Evolutionary conservation across 2,329 filamentous ascomycete genomes (phyloP), one percentile per base, ranked within the genome.

Genomic region (Sordariomycetes sp.): DNA sequence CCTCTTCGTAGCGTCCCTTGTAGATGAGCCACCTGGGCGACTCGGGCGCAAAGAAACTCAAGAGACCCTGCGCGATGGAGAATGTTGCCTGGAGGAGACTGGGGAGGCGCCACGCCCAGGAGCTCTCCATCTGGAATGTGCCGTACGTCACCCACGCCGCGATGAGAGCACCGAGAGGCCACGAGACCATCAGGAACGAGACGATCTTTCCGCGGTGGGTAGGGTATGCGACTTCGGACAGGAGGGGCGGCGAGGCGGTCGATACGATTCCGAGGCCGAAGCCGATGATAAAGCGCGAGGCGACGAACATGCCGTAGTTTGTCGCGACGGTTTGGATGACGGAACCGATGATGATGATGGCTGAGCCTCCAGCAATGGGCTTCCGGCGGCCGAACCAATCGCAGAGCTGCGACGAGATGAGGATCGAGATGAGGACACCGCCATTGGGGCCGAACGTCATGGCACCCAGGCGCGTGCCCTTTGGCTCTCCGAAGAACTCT

Each of bases 191-290:
- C 20, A 50, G 45, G 45, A 50, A 50, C 10, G 45, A 50, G n/a
- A 50, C 45, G 61, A 84, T 72, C 24, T 81, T 72, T 39, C 81
- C 67, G 56, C 68, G 62, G 25, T 72, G 68, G 0, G 65, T 65
- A 1, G 68, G 69, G 56, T 69, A 68, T 0, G 68, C 66, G 7
- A 71, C 60, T 52, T 72, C 69, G 0, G 68, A 62, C 1, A 71
- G 65, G 0, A 72, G 62, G 2, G 69, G 63, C 1, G 69, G 68
- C 1, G 65, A 64, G 0, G 68, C 65, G 8, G 67, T 67, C 1
- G 65, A 64, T 3, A 67, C 61, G 35, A 71, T 65, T 24, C 61
- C 62, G 50, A 64, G 64, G 7, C 65, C 65, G 55, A 70, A 65
- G 1, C 70, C 69, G 1, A 72, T 62, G 8, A 72, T 60, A 12